Percentiles rank a stretch among this genome's conserved stretches.
Conservation (phyloP, 176 grass and related monocot genomes). For the Tuctoria greenei region DNA sequence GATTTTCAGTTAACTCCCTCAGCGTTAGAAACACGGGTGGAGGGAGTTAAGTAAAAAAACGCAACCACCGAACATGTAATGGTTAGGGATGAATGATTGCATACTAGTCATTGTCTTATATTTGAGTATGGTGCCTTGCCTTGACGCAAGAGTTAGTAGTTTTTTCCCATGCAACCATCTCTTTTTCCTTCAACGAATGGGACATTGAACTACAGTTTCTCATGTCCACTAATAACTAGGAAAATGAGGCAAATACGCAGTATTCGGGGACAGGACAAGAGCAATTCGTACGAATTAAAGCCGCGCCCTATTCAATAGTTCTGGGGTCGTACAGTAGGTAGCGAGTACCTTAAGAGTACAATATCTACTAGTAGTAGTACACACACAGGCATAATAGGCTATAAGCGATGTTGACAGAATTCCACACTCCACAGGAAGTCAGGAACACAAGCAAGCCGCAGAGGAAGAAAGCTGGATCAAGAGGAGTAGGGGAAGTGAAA, state of each 20-base stretch:
- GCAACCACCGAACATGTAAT: too few relatives aligned
- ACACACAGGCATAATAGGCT: neutral
- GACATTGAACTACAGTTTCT: neutral
- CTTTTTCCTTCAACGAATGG: neutral
- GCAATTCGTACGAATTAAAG: neutral
- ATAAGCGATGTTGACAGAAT: constrained; percentile 2
- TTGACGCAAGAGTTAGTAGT: neutral
- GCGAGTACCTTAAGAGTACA: too few relatives aligned
- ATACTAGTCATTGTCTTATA: too few relatives aligned
- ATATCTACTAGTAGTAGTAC: neutral
- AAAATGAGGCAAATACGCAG: neutral
- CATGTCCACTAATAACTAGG: neutral
- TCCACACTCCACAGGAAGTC: neutral
- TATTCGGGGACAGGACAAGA: neutral
- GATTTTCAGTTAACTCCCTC: too few relatives aligned
- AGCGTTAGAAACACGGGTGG: too few relatives aligned
- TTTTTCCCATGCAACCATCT: neutral
- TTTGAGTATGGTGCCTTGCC: neutral
- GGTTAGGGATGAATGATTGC: too few relatives aligned
- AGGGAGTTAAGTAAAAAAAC: too few relatives aligned
- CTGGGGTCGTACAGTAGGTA: neutral
- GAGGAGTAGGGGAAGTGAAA: neutral
- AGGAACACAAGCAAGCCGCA: neutral
- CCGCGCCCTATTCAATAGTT: neutral
- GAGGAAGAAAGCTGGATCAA: neutral